A percentile compares a stretch with the other conserved stretches of the same genome.
These are phyloP conservation scores for Dispira simplex DNA, from an alignment of 192 early-diverging fungal species.

Conservation along the genomic window DNA sequence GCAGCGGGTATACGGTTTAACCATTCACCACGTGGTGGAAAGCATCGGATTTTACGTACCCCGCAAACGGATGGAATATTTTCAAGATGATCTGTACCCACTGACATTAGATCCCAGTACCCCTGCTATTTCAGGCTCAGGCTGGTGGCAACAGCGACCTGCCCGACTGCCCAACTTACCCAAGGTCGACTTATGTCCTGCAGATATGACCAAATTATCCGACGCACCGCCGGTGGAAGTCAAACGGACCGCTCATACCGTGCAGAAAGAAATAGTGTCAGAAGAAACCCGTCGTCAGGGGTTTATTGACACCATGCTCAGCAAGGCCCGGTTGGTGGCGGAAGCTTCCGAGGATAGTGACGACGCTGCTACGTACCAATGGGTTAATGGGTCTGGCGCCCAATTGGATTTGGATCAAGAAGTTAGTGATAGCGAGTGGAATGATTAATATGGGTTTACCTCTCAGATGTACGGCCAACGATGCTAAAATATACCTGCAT, in stretches of 20 bases:
- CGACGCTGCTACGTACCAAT: background rate
- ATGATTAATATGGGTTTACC: no score
- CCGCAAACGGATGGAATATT: conserved; percentile 65
- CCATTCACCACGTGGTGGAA: conserved; percentile 42
- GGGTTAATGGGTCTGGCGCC: background rate
- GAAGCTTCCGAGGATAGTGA: background rate
- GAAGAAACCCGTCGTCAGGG: conserved; percentile 1
- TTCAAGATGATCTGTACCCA: conserved; percentile 80
- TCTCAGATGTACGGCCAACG: no score
- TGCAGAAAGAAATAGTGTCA: conserved; percentile 5
- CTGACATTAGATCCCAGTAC: conserved; percentile 39
- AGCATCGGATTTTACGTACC: conserved; percentile 60
- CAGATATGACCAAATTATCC: conserved; percentile 29
- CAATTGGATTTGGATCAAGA: background rate
- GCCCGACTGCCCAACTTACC: background rate
- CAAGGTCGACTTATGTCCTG: conserved; percentile 23
- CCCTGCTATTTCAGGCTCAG: conserved; percentile 26
- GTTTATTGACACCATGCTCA: conserved; percentile 8
- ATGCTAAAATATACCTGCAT: no score
- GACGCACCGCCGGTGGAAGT: conserved; percentile 22
- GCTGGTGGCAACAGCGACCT: conserved; percentile 31
- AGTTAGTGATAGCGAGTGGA: conserved; percentile 10
- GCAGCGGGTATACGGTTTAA: conserved; percentile 48
- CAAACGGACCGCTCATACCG: background rate
- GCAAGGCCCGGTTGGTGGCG: conserved; percentile 2